Evolutionary conservation across 495 filamentous ascomycete genomes (phyloP), one percentile per base, ranked within the genome.

Genomic region (Hyphodiscus hymeniophilus): DNA sequence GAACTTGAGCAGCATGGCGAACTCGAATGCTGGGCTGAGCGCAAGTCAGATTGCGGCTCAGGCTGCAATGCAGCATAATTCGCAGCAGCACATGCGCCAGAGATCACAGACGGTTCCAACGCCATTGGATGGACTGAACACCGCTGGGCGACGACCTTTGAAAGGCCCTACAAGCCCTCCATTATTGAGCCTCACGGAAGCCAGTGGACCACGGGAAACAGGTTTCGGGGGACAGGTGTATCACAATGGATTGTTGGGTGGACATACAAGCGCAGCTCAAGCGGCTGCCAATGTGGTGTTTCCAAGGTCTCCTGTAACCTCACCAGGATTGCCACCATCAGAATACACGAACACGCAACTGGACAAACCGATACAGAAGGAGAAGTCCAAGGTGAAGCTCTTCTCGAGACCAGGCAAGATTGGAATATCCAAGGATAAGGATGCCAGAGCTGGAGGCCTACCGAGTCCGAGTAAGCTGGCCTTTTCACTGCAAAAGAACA

Each of bases 11-110:
- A 62, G 28, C 35, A 60, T 59, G 54, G 57, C 47, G 39, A 49
- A 65, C 59, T 44, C 64, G 43, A 72, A 72, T 38, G 47, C 43
- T 5, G 52, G 52, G n/a, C 66, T 87, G 36, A 80, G 81, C 3
- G 86, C 89, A 7, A 91, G 87, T 50, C 80, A 87, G 59, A 94
- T 94, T 55, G 90, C 90, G 16, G 90, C 89, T 20, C 90, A 96
- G 67, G 79, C 90, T 16, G 89, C 89, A 20, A 90, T 95, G 79
- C 84, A 83, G 49, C 75, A 80, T 42, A 77, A 80, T 43, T 70
- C 73, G 34, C 26, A 28, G n/a, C 65, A 70, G 45, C 66, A 75
- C 40, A 72, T 67, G 22, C 76, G 84, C 23, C 85, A 90, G 59
- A 77, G 89, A 21, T 85, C 85, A 11, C 81, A 82, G 55, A 87